Evolutionary conservation across 495 filamentous ascomycete genomes (phyloP).

Genomic region (Aspergillus ostianus): DNA sequence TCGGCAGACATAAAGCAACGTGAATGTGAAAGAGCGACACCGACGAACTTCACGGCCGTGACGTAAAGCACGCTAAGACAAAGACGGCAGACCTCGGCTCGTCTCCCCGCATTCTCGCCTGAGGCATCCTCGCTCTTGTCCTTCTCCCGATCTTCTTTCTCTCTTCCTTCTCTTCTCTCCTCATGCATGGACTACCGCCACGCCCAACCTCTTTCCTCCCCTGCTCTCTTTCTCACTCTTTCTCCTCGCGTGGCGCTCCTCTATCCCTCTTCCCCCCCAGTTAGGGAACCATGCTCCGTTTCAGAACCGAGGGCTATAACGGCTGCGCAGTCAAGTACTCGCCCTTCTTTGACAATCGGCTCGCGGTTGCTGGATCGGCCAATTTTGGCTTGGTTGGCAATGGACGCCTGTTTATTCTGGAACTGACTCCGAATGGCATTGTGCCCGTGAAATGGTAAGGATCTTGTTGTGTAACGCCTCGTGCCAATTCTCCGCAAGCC

Average conservation of each 20-base stretch:
- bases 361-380: conserved; percentile 80
- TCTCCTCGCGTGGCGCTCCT: neutral
- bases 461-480: neutral
- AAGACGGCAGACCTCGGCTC: conserved; percentile 13
- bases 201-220: neutral
- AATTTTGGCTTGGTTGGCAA: conserved; percentile 98
- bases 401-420: conserved; percentile 79
- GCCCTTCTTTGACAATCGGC: conserved; percentile 90
- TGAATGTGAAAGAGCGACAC: neutral
- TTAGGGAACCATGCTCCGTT: conserved; percentile 72
- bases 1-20: neutral
- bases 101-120: conserved; percentile 16
- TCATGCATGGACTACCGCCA: neutral
- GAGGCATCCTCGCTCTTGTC: neutral
- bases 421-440: conserved; percentile 77
- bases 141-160: conserved; percentile 2
- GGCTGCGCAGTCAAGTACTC: conserved; percentile 96
- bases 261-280: neutral
- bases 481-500: neutral
- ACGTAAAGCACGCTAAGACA: neutral
- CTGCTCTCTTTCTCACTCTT: neutral
- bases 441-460: conserved; percentile 70
- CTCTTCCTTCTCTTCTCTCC: neutral
- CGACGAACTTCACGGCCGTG: neutral
- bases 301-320: conserved; percentile 88